These are phyloP conservation scores for Euphorbia schlechtendalii DNA, from an alignment of 441 rosid genomes.

Conservation along the genomic window DNA sequence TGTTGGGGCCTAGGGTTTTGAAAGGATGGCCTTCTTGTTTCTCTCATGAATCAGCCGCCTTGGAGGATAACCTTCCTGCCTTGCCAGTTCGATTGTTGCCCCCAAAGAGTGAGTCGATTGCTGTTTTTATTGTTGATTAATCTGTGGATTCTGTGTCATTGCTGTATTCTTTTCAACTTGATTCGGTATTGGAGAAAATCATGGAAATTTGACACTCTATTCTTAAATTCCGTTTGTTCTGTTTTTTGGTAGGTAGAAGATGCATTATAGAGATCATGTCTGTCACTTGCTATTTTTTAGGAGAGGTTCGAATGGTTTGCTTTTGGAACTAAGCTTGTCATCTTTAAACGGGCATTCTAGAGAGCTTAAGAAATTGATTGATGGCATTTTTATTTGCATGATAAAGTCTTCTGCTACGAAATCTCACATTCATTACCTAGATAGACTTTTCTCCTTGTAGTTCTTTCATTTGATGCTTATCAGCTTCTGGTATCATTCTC, in stretches of 20 bases:
- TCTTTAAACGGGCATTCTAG: too few species aligned
- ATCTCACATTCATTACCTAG: slow-evolving; percentile 5
- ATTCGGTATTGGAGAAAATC: not conserved
- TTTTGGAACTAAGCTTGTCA: not conserved
- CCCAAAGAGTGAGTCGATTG: slow-evolving; percentile 56
- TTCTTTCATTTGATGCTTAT: not conserved
- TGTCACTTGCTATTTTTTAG: not conserved
- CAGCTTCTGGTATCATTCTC: not conserved
- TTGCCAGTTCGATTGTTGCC: slow-evolving; percentile 50
- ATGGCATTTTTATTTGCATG: not conserved
- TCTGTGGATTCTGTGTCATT: not conserved
- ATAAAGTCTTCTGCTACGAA: not conserved
- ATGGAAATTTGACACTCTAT: not conserved
- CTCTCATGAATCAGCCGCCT: slow-evolving; percentile 36
- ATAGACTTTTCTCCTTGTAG: not conserved
- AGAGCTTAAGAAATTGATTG: not conserved
- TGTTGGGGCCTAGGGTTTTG: slow-evolving; percentile 81
- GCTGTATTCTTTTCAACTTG: not conserved
- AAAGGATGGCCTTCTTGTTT: slow-evolving; percentile 85
- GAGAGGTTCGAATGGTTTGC: not conserved
- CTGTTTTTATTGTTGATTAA: not conserved
- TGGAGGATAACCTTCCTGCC: slow-evolving; percentile 34
- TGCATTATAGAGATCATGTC: not conserved
- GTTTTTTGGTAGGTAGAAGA: not conserved
- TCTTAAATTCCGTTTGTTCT: not conserved